Evolutionary conservation across 768 basidiomycete species (phyloP), one percentile per base, ranked within the genome.

Genomic region (Suillus discolor): DNA sequence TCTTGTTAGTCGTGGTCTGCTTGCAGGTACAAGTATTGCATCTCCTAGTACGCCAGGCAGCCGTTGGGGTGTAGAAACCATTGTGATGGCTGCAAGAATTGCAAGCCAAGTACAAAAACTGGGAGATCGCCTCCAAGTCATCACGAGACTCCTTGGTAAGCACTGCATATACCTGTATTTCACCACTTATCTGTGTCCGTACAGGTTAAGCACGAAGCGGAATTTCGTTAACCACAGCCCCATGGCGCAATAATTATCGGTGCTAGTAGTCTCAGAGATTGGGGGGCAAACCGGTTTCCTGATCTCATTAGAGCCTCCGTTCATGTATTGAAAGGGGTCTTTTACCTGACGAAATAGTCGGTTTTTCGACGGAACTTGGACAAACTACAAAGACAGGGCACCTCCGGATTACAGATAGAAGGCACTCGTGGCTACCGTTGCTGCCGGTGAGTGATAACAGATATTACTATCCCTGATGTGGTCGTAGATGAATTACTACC

Each of bases 181-280:
- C 57, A 34, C 38, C 39, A 54, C 31, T 39, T 9, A 45, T 42
- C 7, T 36, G 25, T n/a, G 45, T 44, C 25, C 15, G 20, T 60
- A 45, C 61, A 62, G 61, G 60, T n/a, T 2, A 49, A 47, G 62
- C 74, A 80, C 7, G 83, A 84, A 68, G 72, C 78, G n/a, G 84
- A 81, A 0, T 69, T 86, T 18, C 75, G 83, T 16, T 84, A 84
- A 85, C 69, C 83, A 84, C 68, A 81, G 39, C 72, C 73, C 23
- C 75, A 77, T 23, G 78, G 79, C 62, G 72, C 74, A n/a, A 76
- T 84, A 63, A 77, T 85, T 59, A 81, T 85, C n/a, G n/a, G n/a
- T n/a, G n/a, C n/a, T n/a, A n/a, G n/a, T 57, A 83, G 83, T 16
- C 83, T 64, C 7, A 34, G 25, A 39, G 45, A 53, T 44, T 42